A percentile compares a stretch with the other conserved stretches of the same genome.
phyloP scores from a whole-genome alignment of 169 alveolate species.

The Fabrea salina region DNA sequence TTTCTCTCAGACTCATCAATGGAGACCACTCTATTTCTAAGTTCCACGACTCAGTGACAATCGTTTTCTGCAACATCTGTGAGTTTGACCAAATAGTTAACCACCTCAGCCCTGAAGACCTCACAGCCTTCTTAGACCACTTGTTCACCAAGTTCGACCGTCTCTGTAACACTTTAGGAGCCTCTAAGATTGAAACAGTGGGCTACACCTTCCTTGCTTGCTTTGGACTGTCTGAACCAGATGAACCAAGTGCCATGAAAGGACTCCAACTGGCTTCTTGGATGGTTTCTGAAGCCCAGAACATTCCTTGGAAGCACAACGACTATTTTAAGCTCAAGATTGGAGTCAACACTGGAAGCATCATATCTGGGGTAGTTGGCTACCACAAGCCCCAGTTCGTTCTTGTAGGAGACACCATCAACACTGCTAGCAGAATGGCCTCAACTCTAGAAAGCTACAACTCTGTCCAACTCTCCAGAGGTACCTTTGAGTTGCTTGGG shows the following conservation, averaged over 20 bases:
- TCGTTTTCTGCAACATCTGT: too few relatives aligned
- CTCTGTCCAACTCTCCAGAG: slow-evolving; percentile 1
- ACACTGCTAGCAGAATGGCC: slow-evolving; percentile 94
- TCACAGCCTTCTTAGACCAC: too few relatives aligned
- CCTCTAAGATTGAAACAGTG: too few relatives aligned
- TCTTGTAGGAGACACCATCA: slow-evolving; percentile 97
- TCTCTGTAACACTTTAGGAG: too few relatives aligned
- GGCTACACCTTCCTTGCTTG: too few relatives aligned
- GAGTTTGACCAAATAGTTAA: too few relatives aligned
- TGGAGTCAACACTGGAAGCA: slow-evolving; percentile 95
- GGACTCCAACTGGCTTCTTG: not conserved
- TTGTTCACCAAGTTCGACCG: too few relatives aligned
- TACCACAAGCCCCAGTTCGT: slow-evolving; percentile 96
- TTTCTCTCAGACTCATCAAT: too few relatives aligned
- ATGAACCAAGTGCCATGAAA: not conserved
- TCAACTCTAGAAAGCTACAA: not conserved
- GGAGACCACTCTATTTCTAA: too few relatives aligned
- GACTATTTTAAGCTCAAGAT: slow-evolving; percentile 71
- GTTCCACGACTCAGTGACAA: too few relatives aligned
- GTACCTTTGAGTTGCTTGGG: not conserved
- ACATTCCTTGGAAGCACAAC: not conserved
- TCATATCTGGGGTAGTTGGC: slow-evolving; percentile 96
- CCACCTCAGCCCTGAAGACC: too few relatives aligned
- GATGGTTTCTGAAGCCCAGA: not conserved
- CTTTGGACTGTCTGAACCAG: too few relatives aligned